Evolutionary conservation across 2,329 filamentous ascomycete genomes (phyloP).

Genomic region (Aspergillus tubingensis): DNA sequence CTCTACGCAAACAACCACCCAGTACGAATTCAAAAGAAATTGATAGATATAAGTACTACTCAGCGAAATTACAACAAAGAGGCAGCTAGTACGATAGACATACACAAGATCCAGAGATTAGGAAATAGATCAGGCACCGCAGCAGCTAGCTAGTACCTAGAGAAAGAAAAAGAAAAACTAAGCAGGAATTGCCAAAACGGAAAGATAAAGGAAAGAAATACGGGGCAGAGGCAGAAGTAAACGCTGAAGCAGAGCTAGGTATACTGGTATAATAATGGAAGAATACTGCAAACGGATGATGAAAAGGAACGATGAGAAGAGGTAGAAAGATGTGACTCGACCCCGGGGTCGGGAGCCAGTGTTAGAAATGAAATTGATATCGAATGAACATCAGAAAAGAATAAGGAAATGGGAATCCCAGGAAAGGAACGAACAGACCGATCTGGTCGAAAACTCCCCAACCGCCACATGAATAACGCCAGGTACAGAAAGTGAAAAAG

Average conservation of each 20-base stretch:
- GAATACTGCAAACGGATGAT: background rate
- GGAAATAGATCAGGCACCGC: background rate
- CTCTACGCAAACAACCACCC: too few species aligned
- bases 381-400: background rate
- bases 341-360: background rate
- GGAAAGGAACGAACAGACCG: background rate
- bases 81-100: background rate
- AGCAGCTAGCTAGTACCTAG: too few species aligned
- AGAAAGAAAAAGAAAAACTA: too few species aligned
- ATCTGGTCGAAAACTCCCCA: background rate
- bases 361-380: constrained; percentile 1
- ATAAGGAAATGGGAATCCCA: constrained; percentile 5
- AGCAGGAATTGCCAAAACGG: background rate
- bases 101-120: background rate
- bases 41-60: too few species aligned
- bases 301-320: background rate
- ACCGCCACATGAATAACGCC: background rate
- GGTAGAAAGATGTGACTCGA: background rate
- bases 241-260: background rate
- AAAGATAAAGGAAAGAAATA: background rate
- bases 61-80: too few species aligned
- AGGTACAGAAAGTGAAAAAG: background rate
- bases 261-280: constrained; percentile 1
- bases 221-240: background rate
- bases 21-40: too few species aligned